Evolutionary conservation across 2,329 filamentous ascomycete species (phyloP).

Genomic region (Bimuria novae-zelandiae): DNA sequence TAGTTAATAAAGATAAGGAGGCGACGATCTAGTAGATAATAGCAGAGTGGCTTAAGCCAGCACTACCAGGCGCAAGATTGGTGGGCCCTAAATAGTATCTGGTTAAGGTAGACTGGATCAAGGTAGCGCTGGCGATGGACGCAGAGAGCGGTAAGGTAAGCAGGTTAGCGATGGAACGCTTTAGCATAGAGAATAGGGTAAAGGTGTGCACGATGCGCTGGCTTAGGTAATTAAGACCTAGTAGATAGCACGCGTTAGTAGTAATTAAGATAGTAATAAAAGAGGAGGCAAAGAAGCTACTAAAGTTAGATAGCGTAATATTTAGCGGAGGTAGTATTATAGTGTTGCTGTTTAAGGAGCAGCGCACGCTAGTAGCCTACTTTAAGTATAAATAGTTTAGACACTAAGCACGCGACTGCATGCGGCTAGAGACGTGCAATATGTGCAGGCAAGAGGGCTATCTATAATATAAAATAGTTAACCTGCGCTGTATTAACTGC

Average conservation of each 20-base stretch:
- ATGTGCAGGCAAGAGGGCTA: constrained; percentile 12
- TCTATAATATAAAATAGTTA: constrained; percentile 5
- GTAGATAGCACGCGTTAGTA: no score
- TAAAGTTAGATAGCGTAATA: constrained; percentile 13
- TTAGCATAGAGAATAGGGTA: no score
- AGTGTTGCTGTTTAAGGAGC: constrained; percentile 12
- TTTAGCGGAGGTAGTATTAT: constrained; percentile 13
- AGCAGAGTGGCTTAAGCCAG: no score
- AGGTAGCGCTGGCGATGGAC: constrained; percentile 18
- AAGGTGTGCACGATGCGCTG: no score
- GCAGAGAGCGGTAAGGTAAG: constrained; percentile 15
- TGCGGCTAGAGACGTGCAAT: constrained; percentile 3
- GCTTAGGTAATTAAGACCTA: no score
- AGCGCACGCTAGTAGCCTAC: constrained; percentile 12
- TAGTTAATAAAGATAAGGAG: constrained; percentile 17
- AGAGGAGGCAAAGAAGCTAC: constrained; percentile 17
- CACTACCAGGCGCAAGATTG: no score
- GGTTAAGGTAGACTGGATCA: constrained; percentile 20
- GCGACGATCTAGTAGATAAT: no score
- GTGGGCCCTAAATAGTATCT: no score
- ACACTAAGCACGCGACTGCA: constrained; percentile 16
- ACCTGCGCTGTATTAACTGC: constrained; percentile 13
- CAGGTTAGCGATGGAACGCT: constrained; percentile 14
- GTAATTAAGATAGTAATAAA: constrained; percentile 17
- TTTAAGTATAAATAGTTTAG: constrained; percentile 12